A percentile compares a stretch with the other conserved stretches of the same genome.
Conservation (phyloP, 78 protist species). For the Cavenderia fasciculata region DNA sequence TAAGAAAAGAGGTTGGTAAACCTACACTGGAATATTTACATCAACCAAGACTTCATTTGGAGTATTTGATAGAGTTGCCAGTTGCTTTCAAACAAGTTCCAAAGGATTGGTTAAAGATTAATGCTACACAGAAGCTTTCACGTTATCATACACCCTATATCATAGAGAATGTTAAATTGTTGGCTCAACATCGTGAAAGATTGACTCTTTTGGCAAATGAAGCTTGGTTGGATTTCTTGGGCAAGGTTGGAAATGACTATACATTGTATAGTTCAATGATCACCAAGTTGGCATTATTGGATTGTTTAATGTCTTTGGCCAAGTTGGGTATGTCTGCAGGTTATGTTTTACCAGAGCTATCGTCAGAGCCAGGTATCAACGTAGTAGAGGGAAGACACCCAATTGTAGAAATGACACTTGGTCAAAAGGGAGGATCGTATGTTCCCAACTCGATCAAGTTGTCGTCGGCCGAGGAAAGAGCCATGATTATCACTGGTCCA, state of each 20-base stretch:
- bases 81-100: conserved; percentile 37
- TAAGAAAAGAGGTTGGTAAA: conserved; percentile 37
- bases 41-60: conserved; percentile 25
- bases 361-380: conserved; percentile 9
- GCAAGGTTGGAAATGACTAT: conserved; percentile 59
- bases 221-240: conserved; percentile 66
- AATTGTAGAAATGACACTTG: conserved; percentile 37
- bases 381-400: conserved; percentile 83
- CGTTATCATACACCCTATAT: conserved; percentile 65
- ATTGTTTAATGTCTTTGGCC: conserved; percentile 57
- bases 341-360: conserved; percentile 58
- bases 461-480: not conserved
- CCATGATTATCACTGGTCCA: conserved; percentile 91
- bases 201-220: conserved; percentile 34
- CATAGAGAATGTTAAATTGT: not conserved
- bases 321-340: conserved; percentile 14
- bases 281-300: conserved; percentile 31
- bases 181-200: conserved; percentile 32
- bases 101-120: conserved; percentile 70
- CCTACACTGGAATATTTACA: conserved; percentile 75
- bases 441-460: conserved; percentile 67
- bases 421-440: not conserved
- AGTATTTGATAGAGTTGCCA: conserved; percentile 78
- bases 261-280: conserved; percentile 23
- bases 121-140: conserved; percentile 23